These are phyloP conservation scores for Zymoseptoria brevis DNA, from an alignment of 2,329 filamentous ascomycete genomes.

Conservation along the genomic window DNA sequence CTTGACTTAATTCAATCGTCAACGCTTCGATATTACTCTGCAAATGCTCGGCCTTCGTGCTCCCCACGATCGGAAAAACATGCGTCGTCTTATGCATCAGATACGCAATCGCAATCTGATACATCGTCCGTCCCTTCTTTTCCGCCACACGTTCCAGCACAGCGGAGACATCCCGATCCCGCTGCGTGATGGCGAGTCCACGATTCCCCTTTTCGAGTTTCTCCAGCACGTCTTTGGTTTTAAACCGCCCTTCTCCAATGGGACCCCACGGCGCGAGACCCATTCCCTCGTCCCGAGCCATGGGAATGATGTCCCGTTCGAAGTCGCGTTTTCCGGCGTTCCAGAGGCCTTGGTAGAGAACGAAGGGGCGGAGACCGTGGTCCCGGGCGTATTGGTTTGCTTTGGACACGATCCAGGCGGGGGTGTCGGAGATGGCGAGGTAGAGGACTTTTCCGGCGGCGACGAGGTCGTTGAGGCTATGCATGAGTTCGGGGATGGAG, in stretches of 20 bases:
- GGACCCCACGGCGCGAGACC: conserved; percentile 49
- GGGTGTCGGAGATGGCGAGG: conserved; percentile 59
- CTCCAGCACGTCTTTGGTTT: conserved; percentile 29
- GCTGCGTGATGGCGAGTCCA: background rate
- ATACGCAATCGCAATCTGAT: conserved; percentile 53
- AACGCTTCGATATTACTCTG: conserved; percentile 63
- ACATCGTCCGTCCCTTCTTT: conserved; percentile 38
- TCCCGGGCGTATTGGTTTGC: conserved; percentile 49
- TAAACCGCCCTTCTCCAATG: conserved; percentile 35
- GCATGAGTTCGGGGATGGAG: conserved; percentile 59
- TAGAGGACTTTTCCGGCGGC: conserved; percentile 56
- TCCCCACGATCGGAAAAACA: conserved; percentile 66
- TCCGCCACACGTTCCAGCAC: conserved; percentile 54
- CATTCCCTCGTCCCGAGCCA: conserved; percentile 56
- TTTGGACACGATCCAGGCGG: conserved; percentile 48
- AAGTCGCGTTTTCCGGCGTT: conserved; percentile 38
- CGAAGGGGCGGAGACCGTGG: conserved; percentile 61
- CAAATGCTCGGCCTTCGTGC: conserved; percentile 60
- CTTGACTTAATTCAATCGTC: conserved; percentile 47
- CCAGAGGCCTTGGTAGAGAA: conserved; percentile 60
- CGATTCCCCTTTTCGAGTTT: background rate
- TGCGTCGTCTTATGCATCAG: conserved; percentile 58
- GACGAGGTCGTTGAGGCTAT: conserved; percentile 55
- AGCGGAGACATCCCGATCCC: conserved; percentile 36
- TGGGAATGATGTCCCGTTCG: conserved; percentile 49